These are phyloP conservation scores for Fraxinus americana DNA, from an alignment of 257 asterid species.

Conservation along the genomic window DNA sequence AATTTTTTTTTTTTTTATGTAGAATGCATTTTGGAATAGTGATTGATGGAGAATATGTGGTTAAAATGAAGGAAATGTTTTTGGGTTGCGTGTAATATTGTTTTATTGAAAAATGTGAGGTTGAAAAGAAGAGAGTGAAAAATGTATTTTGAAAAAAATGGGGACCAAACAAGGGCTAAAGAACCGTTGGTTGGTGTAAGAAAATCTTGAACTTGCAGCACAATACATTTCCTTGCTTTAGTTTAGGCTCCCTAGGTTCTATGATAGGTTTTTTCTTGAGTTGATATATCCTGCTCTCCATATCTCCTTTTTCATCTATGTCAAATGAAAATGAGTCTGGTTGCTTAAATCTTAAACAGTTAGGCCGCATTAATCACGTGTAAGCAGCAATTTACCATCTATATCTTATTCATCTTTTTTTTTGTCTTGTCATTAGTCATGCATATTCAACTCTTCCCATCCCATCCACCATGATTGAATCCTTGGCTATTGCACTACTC, in stretches of 20 bases:
- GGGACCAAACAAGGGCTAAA: too few relatives aligned
- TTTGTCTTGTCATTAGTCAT: not conserved
- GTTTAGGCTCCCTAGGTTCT: not conserved
- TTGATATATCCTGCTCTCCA: not conserved
- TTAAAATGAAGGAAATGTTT: too few relatives aligned
- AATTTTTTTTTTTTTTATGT: too few relatives aligned
- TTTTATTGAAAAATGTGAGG: too few relatives aligned
- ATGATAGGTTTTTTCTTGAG: too few relatives aligned
- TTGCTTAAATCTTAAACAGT: not conserved
- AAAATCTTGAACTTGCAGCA: not conserved
- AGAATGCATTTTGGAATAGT: too few relatives aligned
- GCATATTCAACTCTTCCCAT: not conserved
- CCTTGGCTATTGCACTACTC: not conserved
- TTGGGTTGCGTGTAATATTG: too few relatives aligned
- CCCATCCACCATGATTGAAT: not conserved
- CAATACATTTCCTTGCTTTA: not conserved
- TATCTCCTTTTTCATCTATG: not conserved
- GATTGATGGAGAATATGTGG: too few relatives aligned
- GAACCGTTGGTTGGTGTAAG: not conserved
- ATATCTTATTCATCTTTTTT: not conserved
- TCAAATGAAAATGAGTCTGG: not conserved
- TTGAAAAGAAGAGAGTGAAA: too few relatives aligned
- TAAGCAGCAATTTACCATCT: not conserved
- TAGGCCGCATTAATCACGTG: not conserved
- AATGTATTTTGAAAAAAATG: too few relatives aligned